Percentiles rank a stretch among this genome's conserved stretches.
These are phyloP conservation scores for Ganoderma lucidum DNA, from an alignment of 1,284 basidiomycete genomes.

Conservation along the genomic window DNA sequence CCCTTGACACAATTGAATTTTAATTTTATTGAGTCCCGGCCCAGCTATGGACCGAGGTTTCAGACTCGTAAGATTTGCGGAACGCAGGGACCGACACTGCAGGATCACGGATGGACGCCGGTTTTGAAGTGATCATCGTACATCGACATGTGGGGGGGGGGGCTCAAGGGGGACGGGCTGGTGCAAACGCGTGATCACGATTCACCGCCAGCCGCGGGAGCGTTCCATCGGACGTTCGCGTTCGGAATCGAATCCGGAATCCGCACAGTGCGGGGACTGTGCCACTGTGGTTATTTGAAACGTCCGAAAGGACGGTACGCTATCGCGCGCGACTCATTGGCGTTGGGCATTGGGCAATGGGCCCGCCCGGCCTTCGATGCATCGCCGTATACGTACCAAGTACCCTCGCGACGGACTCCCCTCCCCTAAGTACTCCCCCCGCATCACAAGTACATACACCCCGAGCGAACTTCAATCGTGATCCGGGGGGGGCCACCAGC, in stretches of 20 bases:
- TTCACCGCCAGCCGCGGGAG: neutral
- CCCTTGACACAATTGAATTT: neutral
- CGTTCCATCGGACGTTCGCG: neutral
- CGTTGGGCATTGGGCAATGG: too few relatives aligned
- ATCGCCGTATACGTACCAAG: neutral
- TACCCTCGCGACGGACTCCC: neutral
- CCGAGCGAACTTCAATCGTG: neutral
- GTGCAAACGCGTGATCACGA: neutral
- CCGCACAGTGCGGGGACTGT: neutral
- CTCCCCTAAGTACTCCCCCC: neutral
- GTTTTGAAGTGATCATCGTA: neutral
- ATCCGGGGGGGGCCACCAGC: neutral
- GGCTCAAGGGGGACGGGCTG: too few relatives aligned
- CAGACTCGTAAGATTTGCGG: neutral
- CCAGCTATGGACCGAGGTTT: neutral
- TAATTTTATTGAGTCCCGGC: neutral
- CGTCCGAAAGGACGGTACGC: neutral
- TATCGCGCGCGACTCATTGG: neutral
- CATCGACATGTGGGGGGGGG: neutral
- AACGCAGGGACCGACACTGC: neutral
- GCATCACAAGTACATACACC: too few relatives aligned
- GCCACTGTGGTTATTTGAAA: conserved; percentile 11
- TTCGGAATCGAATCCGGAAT: neutral
- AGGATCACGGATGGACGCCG: neutral
- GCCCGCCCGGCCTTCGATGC: neutral